Evolutionary conservation across 202 grass and related monocot genomes (phyloP).

Genomic region (Panicum virgatum): DNA sequence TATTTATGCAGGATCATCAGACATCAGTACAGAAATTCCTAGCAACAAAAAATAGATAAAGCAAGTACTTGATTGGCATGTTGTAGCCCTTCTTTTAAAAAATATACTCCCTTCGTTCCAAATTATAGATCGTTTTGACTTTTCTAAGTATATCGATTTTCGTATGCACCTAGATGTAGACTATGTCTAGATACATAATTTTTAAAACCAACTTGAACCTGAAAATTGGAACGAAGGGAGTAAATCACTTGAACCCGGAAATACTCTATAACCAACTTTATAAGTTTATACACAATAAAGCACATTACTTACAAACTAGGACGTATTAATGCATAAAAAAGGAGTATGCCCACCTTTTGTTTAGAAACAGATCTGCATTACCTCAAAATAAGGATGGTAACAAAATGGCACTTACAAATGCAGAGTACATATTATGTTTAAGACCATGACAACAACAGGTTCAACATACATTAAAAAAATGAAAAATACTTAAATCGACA

Average conservation of each 20-base stretch:
- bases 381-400: background rate
- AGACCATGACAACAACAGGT: background rate
- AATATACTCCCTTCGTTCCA: background rate
- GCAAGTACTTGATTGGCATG: background rate
- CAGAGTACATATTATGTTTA: slow-evolving; percentile 13
- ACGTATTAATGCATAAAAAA: background rate
- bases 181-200: too few relatives aligned
- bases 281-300: background rate
- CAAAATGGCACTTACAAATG: slow-evolving; percentile 4
- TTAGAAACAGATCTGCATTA: slow-evolving; percentile 17
- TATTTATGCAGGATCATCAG: background rate
- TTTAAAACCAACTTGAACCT: too few relatives aligned
- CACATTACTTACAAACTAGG: slow-evolving; percentile 3
- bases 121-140: too few relatives aligned
- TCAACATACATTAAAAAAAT: slow-evolving; percentile 1
- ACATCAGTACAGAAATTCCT: background rate
- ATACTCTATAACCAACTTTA: slow-evolving; percentile 10
- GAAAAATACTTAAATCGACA: background rate
- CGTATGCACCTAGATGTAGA: too few relatives aligned
- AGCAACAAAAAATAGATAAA: background rate
- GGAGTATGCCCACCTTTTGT: background rate
- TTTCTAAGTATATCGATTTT: too few relatives aligned
- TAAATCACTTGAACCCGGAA: background rate
- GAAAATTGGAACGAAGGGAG: too few relatives aligned
- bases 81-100: background rate